Conservation (phyloP, 2,329 filamentous ascomycete genomes). For the Botryotinia convoluta region DNA sequence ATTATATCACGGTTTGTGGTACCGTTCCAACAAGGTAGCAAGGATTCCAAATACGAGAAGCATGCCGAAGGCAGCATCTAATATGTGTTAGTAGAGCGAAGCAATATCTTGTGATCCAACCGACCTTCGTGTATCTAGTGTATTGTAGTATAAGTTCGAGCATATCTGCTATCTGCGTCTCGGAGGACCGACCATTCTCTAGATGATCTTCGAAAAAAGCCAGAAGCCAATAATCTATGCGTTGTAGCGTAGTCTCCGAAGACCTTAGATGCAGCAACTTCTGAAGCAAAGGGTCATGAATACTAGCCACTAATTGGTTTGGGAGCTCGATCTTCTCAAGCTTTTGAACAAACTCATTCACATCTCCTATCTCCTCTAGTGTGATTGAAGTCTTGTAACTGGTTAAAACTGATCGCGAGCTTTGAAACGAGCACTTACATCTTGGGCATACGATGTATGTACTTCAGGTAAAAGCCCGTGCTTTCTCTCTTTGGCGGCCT, state of each 20-base stretch:
- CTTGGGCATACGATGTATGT: slow-evolving; percentile 70
- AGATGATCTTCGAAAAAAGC: slow-evolving; percentile 55
- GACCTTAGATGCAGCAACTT: slow-evolving; percentile 69
- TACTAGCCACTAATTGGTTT: slow-evolving; percentile 74
- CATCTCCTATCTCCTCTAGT: slow-evolving; percentile 75
- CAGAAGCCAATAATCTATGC: slow-evolving; percentile 59
- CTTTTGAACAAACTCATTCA: slow-evolving; percentile 65
- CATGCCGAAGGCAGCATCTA: slow-evolving; percentile 40
- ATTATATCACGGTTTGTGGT: slow-evolving; percentile 51
- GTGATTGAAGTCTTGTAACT: slow-evolving; percentile 55
- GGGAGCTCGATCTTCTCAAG: slow-evolving; percentile 78
- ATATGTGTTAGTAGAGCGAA: slow-evolving; percentile 23
- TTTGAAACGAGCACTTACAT: slow-evolving; percentile 44
- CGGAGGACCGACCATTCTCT: slow-evolving; percentile 50
- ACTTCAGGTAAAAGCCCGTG: slow-evolving; percentile 62
- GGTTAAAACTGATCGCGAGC: not conserved
- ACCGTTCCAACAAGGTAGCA: slow-evolving; percentile 63
- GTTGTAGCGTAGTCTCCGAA: slow-evolving; percentile 48
- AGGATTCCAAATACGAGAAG: slow-evolving; percentile 50
- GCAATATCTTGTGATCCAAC: slow-evolving; percentile 18
- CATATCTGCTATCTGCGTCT: slow-evolving; percentile 51
- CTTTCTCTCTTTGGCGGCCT: slow-evolving; percentile 45
- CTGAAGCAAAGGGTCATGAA: slow-evolving; percentile 74
- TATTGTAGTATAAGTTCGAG: slow-evolving; percentile 56
- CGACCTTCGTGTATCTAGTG: slow-evolving; percentile 54